Percentiles rank a stretch among this genome's conserved stretches.
phyloP scores from a whole-genome alignment of 1,139 yeast species.

The Saccharomycopsis phalli region DNA sequence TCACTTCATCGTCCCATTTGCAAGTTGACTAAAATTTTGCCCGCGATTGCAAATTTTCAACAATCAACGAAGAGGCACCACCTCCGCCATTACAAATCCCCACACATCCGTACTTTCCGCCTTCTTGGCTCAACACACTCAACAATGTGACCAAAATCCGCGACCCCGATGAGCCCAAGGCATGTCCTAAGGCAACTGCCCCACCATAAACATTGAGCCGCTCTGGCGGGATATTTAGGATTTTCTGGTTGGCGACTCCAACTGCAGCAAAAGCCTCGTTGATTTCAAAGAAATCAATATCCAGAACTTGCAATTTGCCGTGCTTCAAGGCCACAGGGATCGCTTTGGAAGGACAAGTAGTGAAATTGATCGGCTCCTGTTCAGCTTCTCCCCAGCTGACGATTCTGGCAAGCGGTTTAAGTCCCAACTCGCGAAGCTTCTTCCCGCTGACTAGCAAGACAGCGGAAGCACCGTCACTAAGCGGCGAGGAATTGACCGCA shows the following conservation, averaged over 20 bases:
- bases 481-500: slow-evolving; percentile 91
- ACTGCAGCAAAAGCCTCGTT: slow-evolving; percentile 97
- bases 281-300: slow-evolving; percentile 61
- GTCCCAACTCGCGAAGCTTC: slow-evolving; percentile 65
- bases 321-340: slow-evolving; percentile 91
- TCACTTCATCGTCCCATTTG: no score
- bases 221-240: slow-evolving; percentile 51
- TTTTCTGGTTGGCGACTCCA: slow-evolving; percentile 79
- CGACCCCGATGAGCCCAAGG: slow-evolving; percentile 96
- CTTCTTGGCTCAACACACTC: slow-evolving; percentile 67
- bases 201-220: slow-evolving; percentile 95
- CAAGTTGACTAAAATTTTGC: no score
- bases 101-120: slow-evolving; percentile 86
- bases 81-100: slow-evolving; percentile 99
- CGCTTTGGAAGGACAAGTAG: slow-evolving; percentile 89
- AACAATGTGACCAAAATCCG: slow-evolving; percentile 81
- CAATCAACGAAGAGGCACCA: slow-evolving; percentile 83
- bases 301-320: slow-evolving; percentile 22
- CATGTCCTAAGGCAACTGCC: slow-evolving; percentile 96
- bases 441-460: slow-evolving; percentile 73
- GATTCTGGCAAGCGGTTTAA: slow-evolving; percentile 81
- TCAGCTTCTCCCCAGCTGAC: slow-evolving; percentile 98
- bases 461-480: slow-evolving; percentile 97
- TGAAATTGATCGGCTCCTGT: slow-evolving; percentile 84
- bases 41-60: slow-evolving; percentile 45